Base-by-base conservation (phyloP, 306 rosid genomes). In the Cucurbita argyrosperma region DNA sequence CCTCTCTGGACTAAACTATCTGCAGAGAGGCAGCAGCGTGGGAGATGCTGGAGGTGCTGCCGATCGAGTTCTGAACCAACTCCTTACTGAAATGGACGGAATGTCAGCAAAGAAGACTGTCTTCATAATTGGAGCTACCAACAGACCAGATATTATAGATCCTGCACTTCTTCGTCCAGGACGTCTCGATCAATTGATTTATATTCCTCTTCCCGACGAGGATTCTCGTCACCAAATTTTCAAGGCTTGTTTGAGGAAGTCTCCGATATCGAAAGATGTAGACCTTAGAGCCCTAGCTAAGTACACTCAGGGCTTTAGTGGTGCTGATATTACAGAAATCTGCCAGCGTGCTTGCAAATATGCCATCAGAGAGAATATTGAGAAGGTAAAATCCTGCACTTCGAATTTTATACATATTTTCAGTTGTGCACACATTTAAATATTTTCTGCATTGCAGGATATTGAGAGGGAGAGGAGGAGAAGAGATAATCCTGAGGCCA, bases 91-190 rank as follows among this genome's bases (percentile, higher is more conserved):
- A 59, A 79, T 79, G 82, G 82, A 75, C 12, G 79, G 82, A 30
- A 65, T 79, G 79, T 47, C 76, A 10, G 71, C 82, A 45, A 79
- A 79, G 73, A 79, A 79, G 76, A 79, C 76, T 15, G 79, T 79
- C n/a, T 79, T 79, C 43, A 69, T 79, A 35, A 79, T 79, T 30
- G 82, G 82, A 50, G 87, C 84, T 9, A 83, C 84, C 70, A 83
- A 83, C 72, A 79, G 87, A 59, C 87, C 87, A 16, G 87, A 83
- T 68, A 80, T 83, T 39, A 82, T 83, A n/a, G 80, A 83, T 74
- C 79, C 86, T 43, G 87, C 87, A 53, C 84, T 83, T 64, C 87
- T 83, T 13, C 82, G 87, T 7, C 87, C 87, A 35, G 87, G 87
- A 14, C 82, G 87, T 47, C 78, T 83, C 0, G 84, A 83, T 72